Base-by-base conservation (phyloP, 2,329 filamentous ascomycete genomes). In the Hawksworthiomyces lignivorus region DNA sequence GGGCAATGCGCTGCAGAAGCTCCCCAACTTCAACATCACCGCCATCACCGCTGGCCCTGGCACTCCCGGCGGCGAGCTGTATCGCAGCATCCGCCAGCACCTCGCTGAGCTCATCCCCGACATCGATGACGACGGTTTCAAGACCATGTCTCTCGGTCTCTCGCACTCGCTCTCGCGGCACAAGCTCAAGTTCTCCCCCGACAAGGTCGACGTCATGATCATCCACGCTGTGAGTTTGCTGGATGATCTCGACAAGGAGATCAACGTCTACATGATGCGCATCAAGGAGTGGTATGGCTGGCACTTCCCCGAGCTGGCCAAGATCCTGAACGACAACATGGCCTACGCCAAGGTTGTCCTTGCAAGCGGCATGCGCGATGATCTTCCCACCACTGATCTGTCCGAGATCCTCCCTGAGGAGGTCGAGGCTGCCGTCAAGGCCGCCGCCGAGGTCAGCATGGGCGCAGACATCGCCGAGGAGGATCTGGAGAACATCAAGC, bases 261-360 rank as follows among this genome's bases (percentile, higher is more conserved):
- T 98, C 50, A 98, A 98, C 72, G 92, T 87, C 55, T 97, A 96
- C 61, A 90, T 92, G 51, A 98, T 98, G 92, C 78, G 92, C 63
- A 88, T 96, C 48, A 97, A 97, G 80, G 92, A 98, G 67, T 98
- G 92, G 92, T 98, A 98, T 62, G 92, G 92, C 57, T 98, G 92
- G 92, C 92, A 97, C 68, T 98, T 97, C 72, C 92, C 92, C 30
- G 92, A 98, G 71, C 81, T 98, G 75, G 89, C 87, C 59, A 90
- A 89, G 69, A 95, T 97, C 59, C 75, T 96, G 54, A 94, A 94
- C 64, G 92, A 98, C 74, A 98, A 98, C 68, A 70, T 95, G 49
- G 89, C 89, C 51, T 98, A 95, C 62, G 82, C 89, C 46, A 83
- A 82, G 52, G 82, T 98, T 45, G 87, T 98, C 45, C 69, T 95